Conservation (phyloP, 345 rosid species). For the Populus nigra region DNA sequence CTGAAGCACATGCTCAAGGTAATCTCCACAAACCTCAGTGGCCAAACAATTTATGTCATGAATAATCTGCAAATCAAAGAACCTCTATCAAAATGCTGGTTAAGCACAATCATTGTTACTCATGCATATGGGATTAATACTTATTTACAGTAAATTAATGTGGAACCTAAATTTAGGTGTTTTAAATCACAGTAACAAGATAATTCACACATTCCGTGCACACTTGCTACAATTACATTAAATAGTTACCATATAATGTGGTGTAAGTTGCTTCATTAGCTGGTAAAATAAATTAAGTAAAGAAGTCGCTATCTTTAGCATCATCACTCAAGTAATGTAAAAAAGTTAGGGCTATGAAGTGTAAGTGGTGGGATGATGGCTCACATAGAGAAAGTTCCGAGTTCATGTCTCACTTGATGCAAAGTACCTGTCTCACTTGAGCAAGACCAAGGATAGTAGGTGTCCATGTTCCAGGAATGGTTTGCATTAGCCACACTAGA, state of each 20-base stretch:
- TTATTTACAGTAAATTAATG: neutral
- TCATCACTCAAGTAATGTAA: neutral
- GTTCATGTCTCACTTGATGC: neutral
- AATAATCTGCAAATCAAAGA: constrained; percentile 66
- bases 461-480: neutral
- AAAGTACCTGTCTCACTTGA: neutral
- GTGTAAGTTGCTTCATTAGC: neutral
- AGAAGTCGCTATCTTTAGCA: neutral
- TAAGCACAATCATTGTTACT: neutral
- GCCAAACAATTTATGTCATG: constrained; percentile 70
- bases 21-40: constrained; percentile 63
- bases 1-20: constrained; percentile 53
- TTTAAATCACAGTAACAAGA: neutral
- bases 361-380: neutral
- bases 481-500: neutral
- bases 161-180: neutral
- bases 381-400: neutral
- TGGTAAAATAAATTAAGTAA: neutral
- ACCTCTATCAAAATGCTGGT: neutral
- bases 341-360: neutral
- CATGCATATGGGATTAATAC: neutral
- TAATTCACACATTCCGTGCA: neutral
- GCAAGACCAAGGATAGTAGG: neutral
- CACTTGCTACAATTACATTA: neutral
- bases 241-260: neutral